Base-by-base conservation (phyloP, 2,329 filamentous ascomycete genomes). In the Sordariomycetes sp. region DNA sequence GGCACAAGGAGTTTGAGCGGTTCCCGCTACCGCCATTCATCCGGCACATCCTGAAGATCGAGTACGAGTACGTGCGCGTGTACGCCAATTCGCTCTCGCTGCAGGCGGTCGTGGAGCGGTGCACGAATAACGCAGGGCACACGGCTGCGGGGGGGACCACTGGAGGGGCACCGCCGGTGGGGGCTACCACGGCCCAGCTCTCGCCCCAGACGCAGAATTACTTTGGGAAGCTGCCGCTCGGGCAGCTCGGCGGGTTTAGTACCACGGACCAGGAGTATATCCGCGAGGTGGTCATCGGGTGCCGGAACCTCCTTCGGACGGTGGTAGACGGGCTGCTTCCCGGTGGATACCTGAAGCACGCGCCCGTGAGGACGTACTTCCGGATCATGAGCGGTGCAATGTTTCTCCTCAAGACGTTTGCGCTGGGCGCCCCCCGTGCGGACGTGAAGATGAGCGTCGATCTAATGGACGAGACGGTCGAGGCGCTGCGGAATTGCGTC, bases 41-140 rank as follows among this genome's bases (percentile, higher is more conserved):
- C 62, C 74, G 80, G 34, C 84, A 90, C 67, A 91, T 97, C 59
- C 76, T 99, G 34, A 86, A 84, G 8, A 96, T 97, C 62, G 94
- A 99, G 72, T 96, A 94, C 66, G 90, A 97, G 66, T 96, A 96
- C 67, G 90, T 92, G 28, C 83, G 92, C 65, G 87, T 96, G 55
- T 97, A 97, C 67, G 81, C 96, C 72, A 96, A 97, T 69, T 96
- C 91, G 1, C 77, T 99, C 1, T 91, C 91, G 2, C 75, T 99
- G 1, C 94, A 99, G 71, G 94, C 94, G 24, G 90, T 97, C 3
- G 90, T 97, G 6, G 92, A 96, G 70, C 83, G 91, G 60, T 96
- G 89, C 71, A 92, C 90, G 7, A 90, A 80, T 60, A 87, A 91
- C 61, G 84, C 85, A 22, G 74, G 72, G 12, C 74, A 75, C 59